Evolutionary conservation across 345 rosid species (phyloP).

Genomic region (Euphorbia pulcherrima): DNA sequence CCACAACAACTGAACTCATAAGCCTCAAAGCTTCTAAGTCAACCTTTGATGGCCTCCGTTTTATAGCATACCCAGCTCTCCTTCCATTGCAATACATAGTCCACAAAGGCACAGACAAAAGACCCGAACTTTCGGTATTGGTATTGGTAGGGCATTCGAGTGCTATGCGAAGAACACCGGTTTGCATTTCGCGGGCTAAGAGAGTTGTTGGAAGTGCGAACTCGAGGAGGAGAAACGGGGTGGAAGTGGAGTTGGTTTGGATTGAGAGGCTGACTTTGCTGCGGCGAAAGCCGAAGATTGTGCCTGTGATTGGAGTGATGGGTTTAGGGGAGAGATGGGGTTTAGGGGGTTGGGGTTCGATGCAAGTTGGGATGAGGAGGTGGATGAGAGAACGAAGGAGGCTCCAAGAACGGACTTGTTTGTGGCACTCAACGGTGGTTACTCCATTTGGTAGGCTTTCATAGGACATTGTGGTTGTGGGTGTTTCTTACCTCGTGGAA

Average conservation of each 20-base stretch:
- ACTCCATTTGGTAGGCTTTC: slow-evolving; percentile 35
- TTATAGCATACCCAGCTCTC: slow-evolving; percentile 62
- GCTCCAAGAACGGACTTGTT: slow-evolving; percentile 77
- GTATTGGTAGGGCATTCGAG: slow-evolving; percentile 30
- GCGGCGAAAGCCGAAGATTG: slow-evolving; percentile 54
- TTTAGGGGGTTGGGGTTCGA: slow-evolving; percentile 26
- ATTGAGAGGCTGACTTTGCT: slow-evolving; percentile 61
- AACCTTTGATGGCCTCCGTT: slow-evolving; percentile 37
- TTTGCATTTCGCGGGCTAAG: slow-evolving; percentile 67
- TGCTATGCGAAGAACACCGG: slow-evolving; percentile 56
- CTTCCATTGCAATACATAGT: slow-evolving; percentile 65
- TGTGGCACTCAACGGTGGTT: slow-evolving; percentile 66
- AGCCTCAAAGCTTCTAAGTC: slow-evolving; percentile 45
- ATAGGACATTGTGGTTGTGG: slow-evolving; percentile 39
- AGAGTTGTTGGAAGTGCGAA: slow-evolving; percentile 46
- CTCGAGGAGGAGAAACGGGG: slow-evolving; percentile 50
- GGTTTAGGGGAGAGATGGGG: slow-evolving; percentile 12
- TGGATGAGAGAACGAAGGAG: slow-evolving; percentile 49
- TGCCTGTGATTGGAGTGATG: slow-evolving; percentile 36
- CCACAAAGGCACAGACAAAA: slow-evolving; percentile 48
- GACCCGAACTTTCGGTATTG: background rate
- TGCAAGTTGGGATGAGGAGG: slow-evolving; percentile 62
- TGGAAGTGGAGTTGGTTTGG: slow-evolving; percentile 46
- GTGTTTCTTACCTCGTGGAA: too few species aligned
- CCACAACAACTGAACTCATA: slow-evolving; percentile 47